Conservation (phyloP, 495 filamentous ascomycete species). For the Talaromyces liani region DNA sequence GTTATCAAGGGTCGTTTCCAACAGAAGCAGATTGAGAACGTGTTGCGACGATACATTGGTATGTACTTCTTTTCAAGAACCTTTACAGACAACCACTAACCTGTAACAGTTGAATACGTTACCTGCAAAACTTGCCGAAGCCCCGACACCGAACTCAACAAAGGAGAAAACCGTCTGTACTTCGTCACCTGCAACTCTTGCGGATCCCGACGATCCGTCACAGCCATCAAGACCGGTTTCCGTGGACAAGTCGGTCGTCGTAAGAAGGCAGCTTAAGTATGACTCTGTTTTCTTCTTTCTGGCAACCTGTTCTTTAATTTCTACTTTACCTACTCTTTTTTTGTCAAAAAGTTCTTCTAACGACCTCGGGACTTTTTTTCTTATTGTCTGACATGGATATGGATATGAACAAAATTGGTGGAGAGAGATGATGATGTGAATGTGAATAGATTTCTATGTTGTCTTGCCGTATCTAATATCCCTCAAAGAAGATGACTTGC, state of each 20-base stretch:
- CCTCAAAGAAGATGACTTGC: background rate
- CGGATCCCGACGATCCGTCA: slow-evolving; percentile 81
- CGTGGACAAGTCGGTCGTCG: slow-evolving; percentile 95
- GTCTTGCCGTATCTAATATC: slow-evolving; percentile 2
- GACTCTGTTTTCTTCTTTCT: background rate
- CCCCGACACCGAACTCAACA: slow-evolving; percentile 92
- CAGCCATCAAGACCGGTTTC: slow-evolving; percentile 99
- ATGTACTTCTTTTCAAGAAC: slow-evolving; percentile 25
- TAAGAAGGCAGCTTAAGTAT: slow-evolving; percentile 37
- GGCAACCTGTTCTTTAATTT: background rate
- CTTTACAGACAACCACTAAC: slow-evolving; percentile 10
- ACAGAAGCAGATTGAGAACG: slow-evolving; percentile 96
- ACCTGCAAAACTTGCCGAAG: slow-evolving; percentile 96
- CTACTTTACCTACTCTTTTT: background rate
- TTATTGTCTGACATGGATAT: slow-evolving; percentile 1
- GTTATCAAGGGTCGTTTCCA: slow-evolving; percentile 99
- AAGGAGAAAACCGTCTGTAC: slow-evolving; percentile 94
- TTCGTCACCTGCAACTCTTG: slow-evolving; percentile 85
- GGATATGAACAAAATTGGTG: slow-evolving; percentile 6
- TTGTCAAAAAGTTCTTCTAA: background rate
- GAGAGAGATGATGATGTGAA: slow-evolving; percentile 3
- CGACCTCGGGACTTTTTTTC: background rate
- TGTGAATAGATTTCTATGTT: slow-evolving; percentile 4
- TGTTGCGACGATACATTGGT: slow-evolving; percentile 90
- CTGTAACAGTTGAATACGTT: slow-evolving; percentile 77